Base-by-base conservation (phyloP, 169 alveolate species). In the Plasmodium knowlesi region DNA sequence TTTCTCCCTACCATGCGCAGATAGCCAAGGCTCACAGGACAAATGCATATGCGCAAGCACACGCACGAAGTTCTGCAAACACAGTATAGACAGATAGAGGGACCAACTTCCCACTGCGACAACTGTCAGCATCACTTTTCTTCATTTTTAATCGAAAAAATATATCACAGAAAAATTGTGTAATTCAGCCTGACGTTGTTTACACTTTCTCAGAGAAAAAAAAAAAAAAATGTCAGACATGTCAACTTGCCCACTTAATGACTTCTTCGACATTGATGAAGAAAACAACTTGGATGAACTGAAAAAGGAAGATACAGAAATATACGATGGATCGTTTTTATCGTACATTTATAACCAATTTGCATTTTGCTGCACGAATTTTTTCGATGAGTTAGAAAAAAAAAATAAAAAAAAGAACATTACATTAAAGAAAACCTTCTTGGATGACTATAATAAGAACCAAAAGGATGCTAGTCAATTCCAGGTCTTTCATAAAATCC, bases 181-280 rank as follows among this genome's bases (percentile, higher is more conserved):
- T 67, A 4, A 67, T 34, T 19, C 16, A 34, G 3, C 71, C 28
- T 25, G 54, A 28, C 32, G 25, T 5, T 32, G 46, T 78, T 53
- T 46, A 78, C 84, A 78, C 32, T 8, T 32, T 14, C 39, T 30
- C 54, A 78, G 70, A 41, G 41, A 22, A 84, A 84, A 71, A 85
- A 67, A 67, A 85, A 67, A 67, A 67, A 67, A 50, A 85, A 85
- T 85, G 93, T 86, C 93, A 14, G 93, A 86, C 61, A 76, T 70
- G 28, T 86, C 93, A 86, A 76, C 84, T 32, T 86, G 93, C 80
- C 93, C 93, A n/a, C 81, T 86, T 74, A 86, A 86, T 37, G 85
- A 74, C 80, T 86, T 86, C 85, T 86, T 86, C 81, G 93, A 86
- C 67, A 30, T 86, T 32, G 93, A 86, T 73, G 93, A 86, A 54